Evolutionary conservation across 805 yeast species (phyloP).

Genomic region (Torulaspora gathmanii): DNA sequence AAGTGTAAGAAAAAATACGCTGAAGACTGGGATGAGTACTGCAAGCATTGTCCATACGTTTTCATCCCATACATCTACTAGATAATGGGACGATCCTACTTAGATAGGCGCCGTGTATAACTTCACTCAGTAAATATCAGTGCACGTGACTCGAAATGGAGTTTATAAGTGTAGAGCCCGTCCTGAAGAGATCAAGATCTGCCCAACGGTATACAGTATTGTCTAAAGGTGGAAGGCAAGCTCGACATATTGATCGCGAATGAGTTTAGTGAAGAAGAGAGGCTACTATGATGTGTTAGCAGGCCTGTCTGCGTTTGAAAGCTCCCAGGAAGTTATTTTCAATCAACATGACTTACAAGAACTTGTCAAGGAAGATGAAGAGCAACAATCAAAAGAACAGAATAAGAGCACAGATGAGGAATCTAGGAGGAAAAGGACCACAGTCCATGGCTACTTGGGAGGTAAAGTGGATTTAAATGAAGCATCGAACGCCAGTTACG

Average conservation of each 20-base stretch:
- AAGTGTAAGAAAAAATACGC: constrained; percentile 89
- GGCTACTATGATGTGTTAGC: constrained; percentile 32
- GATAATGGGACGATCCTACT: constrained; percentile 4
- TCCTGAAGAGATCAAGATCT: not conserved
- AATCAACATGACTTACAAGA: constrained; percentile 26
- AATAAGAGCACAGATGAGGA: constrained; percentile 19
- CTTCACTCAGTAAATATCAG: not conserved
- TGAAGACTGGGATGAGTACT: constrained; percentile 85
- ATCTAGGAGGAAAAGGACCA: constrained; percentile 15
- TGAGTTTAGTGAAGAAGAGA: constrained; percentile 10
- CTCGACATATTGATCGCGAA: not conserved
- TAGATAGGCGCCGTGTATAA: no score
- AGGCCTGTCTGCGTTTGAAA: constrained; percentile 32
- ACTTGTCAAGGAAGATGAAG: constrained; percentile 29
- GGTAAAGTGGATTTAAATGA: constrained; percentile 27
- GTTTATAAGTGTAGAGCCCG: not conserved
- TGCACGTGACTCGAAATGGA: not conserved
- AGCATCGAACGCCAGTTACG: constrained; percentile 26
- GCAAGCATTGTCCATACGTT: constrained; percentile 82
- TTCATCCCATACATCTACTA: constrained; percentile 84
- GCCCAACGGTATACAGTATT: no score
- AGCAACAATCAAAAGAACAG: constrained; percentile 15
- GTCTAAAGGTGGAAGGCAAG: not conserved
- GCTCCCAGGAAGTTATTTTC: constrained; percentile 28
- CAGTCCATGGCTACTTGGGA: constrained; percentile 33